Percentiles rank a stretch among this genome's conserved stretches.
phyloP scores from a whole-genome alignment of 2,329 filamentous ascomycete genomes.

The Chaetomiaceae sp. region DNA sequence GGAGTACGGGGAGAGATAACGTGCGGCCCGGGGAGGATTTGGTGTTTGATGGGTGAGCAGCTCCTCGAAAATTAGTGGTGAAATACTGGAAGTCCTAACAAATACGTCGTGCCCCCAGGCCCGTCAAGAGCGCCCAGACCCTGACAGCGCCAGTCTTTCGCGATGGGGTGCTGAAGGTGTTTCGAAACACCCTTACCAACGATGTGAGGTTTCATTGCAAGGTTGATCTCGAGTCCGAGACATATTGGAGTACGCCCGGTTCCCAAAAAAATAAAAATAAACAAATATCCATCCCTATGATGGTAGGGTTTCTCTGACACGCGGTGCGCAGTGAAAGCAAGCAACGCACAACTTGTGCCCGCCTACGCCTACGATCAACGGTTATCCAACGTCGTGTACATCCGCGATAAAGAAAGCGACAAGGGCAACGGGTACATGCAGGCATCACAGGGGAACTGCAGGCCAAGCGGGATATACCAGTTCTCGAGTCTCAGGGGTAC shows the following conservation, averaged over 20 bases:
- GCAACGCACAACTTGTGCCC: constrained; percentile 29
- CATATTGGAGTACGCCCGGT: constrained; percentile 27
- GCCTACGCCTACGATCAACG: constrained; percentile 31
- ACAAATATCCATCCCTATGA: no score
- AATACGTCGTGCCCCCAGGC: constrained; percentile 12
- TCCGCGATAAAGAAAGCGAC: constrained; percentile 29
- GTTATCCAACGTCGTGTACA: constrained; percentile 27
- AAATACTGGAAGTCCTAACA: constrained; percentile 2
- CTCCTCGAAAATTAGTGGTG: no score
- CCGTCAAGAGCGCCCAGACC: constrained; percentile 25
- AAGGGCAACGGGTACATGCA: constrained; percentile 19
- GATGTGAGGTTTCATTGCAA: constrained; percentile 30
- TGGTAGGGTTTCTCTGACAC: not conserved
- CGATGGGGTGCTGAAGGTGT: constrained; percentile 29
- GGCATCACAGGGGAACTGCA: constrained; percentile 12
- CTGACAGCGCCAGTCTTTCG: constrained; percentile 23
- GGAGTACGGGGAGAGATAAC: constrained; percentile 28
- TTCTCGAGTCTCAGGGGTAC: constrained; percentile 24
- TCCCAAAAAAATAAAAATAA: no score
- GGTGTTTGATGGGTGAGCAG: constrained; percentile 28
- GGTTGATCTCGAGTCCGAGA: constrained; percentile 28
- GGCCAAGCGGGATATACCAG: constrained; percentile 29
- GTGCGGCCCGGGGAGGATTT: constrained; percentile 30
- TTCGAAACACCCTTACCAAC: constrained; percentile 27
- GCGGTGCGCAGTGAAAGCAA: constrained; percentile 25